Evolutionary conservation across 352 stramenopile genomes (phyloP), one percentile per base, ranked within the genome.

Genomic region (Phytopythium oedochilum): DNA sequence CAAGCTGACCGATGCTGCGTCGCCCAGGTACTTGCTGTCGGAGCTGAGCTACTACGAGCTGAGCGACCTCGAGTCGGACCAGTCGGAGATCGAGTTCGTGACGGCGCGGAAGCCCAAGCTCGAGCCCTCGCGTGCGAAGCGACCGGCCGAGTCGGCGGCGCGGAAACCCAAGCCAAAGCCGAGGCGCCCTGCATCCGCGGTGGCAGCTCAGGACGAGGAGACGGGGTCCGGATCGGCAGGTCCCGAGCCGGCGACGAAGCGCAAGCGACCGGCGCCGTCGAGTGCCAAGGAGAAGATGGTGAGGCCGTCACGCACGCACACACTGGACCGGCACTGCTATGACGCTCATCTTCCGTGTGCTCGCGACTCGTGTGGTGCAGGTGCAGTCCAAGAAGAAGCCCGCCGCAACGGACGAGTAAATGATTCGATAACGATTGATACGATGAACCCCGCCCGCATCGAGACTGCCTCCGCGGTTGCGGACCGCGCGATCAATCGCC

Each of bases 11-110:
- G 20, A 60, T 31, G 7, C 2, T 28, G 15, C 9, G 29, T 31
- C 35, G 40, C 17, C 17, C 15, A 81, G 71, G 25, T 77, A 73
- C 53, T 60, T 83, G 35, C 55, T 83, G 28, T 36, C 43, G 28
- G 61, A 83, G 35, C 54, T 83, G 53, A 65, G 54, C 25, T 60
- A 66, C 49, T 83, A 75, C 49, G 42, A 60, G 34, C 45, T 55
- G 48, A 78, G 69, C 38, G 72, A 83, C 54, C 70, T 83, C 43
- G 72, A 79, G 48, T 77, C 72, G 32, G 72, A 79, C 34, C 55
- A 73, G 55, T 81, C 71, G 15, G 71, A 81, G 46, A 40, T 69
- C 9, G 66, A 78, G 39, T 36, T 58, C 36, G 50, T 44, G 23
- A 43, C 50, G 50, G 25, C 50, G 8, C 50, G 50, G 18, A 36